Conservation (phyloP, 2,329 filamentous ascomycete genomes). For the Incumbomyces delicatus region DNA sequence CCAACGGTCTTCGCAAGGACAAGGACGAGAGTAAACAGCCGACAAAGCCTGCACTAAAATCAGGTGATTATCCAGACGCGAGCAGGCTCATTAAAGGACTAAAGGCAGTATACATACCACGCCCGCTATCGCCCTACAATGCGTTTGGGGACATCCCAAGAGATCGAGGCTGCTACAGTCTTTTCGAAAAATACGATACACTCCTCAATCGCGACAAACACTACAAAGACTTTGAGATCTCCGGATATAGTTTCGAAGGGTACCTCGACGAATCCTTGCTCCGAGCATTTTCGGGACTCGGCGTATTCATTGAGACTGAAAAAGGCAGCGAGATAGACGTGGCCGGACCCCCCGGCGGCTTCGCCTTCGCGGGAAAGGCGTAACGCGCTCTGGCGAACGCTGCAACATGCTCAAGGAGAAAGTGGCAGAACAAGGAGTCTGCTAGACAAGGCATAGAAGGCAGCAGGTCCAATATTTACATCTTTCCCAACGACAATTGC, state of each 20-base stretch:
- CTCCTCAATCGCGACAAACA: conserved; percentile 56
- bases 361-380: not conserved
- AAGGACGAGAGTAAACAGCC: conserved; percentile 56
- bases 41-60: conserved; percentile 33
- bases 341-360: not conserved
- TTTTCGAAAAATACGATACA: conserved; percentile 61
- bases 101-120: conserved; percentile 52
- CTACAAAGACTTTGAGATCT: conserved; percentile 57
- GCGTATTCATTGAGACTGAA: conserved; percentile 78
- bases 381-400: too few relatives aligned
- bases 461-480: too few relatives aligned
- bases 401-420: too few relatives aligned
- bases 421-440: too few relatives aligned
- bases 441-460: too few relatives aligned
- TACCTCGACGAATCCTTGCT: conserved; percentile 73
- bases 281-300: conserved; percentile 82
- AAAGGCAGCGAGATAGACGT: conserved; percentile 15
- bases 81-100: conserved; percentile 64
- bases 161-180: conserved; percentile 59
- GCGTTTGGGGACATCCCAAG: conserved; percentile 71
- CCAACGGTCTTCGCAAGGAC: conserved; percentile 55
- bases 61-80: conserved; percentile 17
- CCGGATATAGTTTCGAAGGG: conserved; percentile 73
- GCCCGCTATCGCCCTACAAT: conserved; percentile 70
- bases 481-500: too few relatives aligned